Percentiles rank a stretch among this genome's conserved stretches.
phyloP scores from a whole-genome alignment of 495 filamentous ascomycete genomes.

The Xylaria curta region DNA sequence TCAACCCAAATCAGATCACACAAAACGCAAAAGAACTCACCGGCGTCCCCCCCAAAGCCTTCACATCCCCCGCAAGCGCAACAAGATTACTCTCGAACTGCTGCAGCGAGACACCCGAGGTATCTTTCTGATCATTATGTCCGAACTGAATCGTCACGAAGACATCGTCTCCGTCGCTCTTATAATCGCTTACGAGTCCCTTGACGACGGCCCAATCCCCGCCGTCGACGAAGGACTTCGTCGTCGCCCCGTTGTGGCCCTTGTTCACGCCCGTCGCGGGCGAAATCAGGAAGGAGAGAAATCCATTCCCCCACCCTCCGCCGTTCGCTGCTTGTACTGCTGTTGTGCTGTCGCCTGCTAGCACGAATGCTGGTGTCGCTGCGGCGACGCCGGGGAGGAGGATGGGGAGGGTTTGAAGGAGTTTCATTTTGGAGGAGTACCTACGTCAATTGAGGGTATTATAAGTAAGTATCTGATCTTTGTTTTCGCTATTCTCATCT shows the following conservation, averaged over 20 bases:
- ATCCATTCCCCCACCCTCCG: conserved; percentile 60
- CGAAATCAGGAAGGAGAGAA: conserved; percentile 49
- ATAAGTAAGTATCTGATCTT: neutral
- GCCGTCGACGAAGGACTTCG: conserved; percentile 52
- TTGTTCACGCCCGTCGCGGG: conserved; percentile 54
- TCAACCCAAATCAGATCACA: neutral
- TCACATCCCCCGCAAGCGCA: conserved; percentile 47
- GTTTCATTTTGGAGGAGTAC: neutral
- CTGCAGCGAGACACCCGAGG: conserved; percentile 43
- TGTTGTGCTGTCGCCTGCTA: conserved; percentile 61
- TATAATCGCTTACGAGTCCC: conserved; percentile 34
- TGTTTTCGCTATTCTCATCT: neutral
- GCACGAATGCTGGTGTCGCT: conserved; percentile 49
- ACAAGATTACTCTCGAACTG: conserved; percentile 51
- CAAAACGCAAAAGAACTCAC: conserved; percentile 5
- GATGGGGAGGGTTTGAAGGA: neutral
- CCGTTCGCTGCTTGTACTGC: conserved; percentile 44
- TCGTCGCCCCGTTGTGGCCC: conserved; percentile 60
- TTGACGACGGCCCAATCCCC: conserved; percentile 57
- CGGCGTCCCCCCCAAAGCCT: conserved; percentile 47
- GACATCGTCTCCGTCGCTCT: conserved; percentile 37
- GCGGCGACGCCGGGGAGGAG: neutral
- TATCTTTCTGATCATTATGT: conserved; percentile 61
- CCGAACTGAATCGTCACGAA: conserved; percentile 63
- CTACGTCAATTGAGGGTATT: neutral